These are phyloP conservation scores for Tolypocladium guangdongense DNA, from an alignment of 2,329 filamentous ascomycete species.

Conservation along the genomic window DNA sequence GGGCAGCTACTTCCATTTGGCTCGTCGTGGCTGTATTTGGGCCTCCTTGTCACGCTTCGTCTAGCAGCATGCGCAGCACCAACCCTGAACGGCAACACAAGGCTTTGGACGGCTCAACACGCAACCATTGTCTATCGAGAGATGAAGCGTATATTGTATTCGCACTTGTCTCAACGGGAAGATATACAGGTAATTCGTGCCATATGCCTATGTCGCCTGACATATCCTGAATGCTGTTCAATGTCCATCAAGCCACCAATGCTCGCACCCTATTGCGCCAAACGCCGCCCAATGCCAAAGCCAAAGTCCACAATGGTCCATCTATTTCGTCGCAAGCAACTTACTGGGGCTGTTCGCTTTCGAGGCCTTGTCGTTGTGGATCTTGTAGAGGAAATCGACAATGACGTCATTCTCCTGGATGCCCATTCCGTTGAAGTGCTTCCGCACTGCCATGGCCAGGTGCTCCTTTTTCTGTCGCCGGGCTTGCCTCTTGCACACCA, in stretches of 20 bases:
- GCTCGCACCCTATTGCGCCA: background rate
- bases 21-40: too few species aligned
- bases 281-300: background rate
- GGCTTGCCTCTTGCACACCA: slow-evolving; percentile 54
- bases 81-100: too few species aligned
- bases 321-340: slow-evolving; percentile 1
- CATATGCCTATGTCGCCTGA: background rate
- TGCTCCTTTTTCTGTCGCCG: slow-evolving; percentile 61
- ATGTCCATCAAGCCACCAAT: background rate
- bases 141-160: background rate
- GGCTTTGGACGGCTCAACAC: background rate
- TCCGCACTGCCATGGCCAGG: slow-evolving; percentile 60
- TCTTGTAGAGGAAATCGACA: slow-evolving; percentile 66
- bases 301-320: background rate
- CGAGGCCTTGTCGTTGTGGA: slow-evolving; percentile 26
- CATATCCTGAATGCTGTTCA: background rate
- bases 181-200: background rate
- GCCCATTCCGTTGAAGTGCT: slow-evolving; percentile 73
- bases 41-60: background rate
- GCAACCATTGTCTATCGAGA: background rate
- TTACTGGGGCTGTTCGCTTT: slow-evolving; percentile 15
- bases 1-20: too few species aligned
- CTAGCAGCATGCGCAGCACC: too few species aligned
- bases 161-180: too few species aligned
- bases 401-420: slow-evolving; percentile 77